Evolutionary conservation across 805 yeast genomes (phyloP), one percentile per base, ranked within the genome.

Genomic region (Wickerhamomyces pijperi): DNA sequence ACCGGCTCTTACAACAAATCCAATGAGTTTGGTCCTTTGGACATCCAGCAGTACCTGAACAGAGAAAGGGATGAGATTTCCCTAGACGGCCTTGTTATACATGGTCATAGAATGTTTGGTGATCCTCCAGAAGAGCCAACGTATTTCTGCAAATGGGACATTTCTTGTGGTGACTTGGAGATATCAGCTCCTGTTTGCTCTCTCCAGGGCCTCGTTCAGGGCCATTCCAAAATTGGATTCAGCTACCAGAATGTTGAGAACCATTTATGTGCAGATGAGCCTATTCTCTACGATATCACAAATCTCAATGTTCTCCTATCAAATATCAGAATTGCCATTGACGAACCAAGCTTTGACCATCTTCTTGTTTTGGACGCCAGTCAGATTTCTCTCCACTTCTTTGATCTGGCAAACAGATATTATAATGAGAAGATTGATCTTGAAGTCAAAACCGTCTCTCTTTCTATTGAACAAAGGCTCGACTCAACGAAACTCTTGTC

Each of bases 51-150:
- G 4, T 48, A 42, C 29, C 31, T 39, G 7, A 35, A 43, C 15
- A 37, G 47, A 5, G 19, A 40, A 2, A 39, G 32, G 11, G 44
- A 39, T 19, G 75, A 76, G 34, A 48, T 83, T 23, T 47, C 55
- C 3, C 66, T 83, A 36, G 82, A 80, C 50, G 77, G 80, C 1
- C 53, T 82, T 12, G 52, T 68, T 2, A 66, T 85, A 19, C 94
- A 84, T 56, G 94, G 95, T 1, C 95, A 90, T 56, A 68, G 97
- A 51, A 77, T 88, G 78, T 86, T 86, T 63, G 98, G 98, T 0
- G 55, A 86, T 2, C 95, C 95, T 0, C 97, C 97, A 0, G 64
- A 68, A 7, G 94, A 85, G 53, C 86, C 90, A 1, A 85, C 97
- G 0, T 92, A 84, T 54, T 76, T 74, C 46, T 87, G 96, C 51